Percentiles rank a stretch among this genome's conserved stretches.
Evolutionary conservation across 2,329 filamentous ascomycete species (phyloP).

Genomic region (Colletotrichum sp.): DNA sequence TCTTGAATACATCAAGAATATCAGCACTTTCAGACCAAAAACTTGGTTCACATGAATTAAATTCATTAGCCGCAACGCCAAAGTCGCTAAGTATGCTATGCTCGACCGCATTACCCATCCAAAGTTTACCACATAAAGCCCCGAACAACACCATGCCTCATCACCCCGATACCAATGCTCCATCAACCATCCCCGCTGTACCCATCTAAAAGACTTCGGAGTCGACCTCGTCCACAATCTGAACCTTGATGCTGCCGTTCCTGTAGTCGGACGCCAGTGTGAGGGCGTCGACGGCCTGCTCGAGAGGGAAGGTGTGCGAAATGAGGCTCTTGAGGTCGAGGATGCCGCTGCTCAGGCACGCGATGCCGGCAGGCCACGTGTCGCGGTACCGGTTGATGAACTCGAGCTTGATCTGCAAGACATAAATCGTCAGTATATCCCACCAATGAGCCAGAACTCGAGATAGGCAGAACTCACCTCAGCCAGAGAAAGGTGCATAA

Average conservation of each 20-base stretch:
- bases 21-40: not conserved
- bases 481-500: constrained; percentile 69
- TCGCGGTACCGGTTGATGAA: constrained; percentile 76
- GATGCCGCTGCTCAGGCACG: constrained; percentile 62
- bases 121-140: not conserved
- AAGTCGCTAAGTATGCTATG: not conserved
- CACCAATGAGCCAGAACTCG: rapidly evolving
- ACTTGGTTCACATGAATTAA: not conserved
- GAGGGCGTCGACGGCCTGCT: constrained; percentile 62
- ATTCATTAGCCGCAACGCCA: not conserved
- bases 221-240: constrained; percentile 32
- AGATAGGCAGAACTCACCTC: constrained; percentile 49
- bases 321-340: constrained; percentile 67
- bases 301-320: constrained; percentile 67
- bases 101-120: not conserved
- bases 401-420: constrained; percentile 62
- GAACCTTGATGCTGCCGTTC: constrained; percentile 40
- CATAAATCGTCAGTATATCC: not conserved
- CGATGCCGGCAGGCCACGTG: constrained; percentile 72
- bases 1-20: no score
- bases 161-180: not conserved
- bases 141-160: not conserved
- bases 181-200: not conserved
- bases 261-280: constrained; percentile 35
- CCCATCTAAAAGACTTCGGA: constrained; percentile 3